phyloP scores from a whole-genome alignment of 495 filamentous ascomycete genomes.

The Aspergillus kassunensis region DNA sequence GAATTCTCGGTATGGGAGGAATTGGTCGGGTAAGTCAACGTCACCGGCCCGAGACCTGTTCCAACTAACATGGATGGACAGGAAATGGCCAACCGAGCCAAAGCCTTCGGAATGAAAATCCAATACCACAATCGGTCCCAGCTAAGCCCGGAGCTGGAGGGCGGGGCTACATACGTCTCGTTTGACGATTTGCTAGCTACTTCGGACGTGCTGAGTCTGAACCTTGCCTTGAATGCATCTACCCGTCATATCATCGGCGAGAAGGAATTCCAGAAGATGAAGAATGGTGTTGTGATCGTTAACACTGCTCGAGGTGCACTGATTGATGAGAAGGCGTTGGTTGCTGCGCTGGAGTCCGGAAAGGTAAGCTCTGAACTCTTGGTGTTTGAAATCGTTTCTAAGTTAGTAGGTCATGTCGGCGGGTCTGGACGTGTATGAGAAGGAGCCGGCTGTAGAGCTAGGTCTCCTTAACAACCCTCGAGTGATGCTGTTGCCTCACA shows the following conservation, averaged over 20 bases:
- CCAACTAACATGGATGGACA: no score
- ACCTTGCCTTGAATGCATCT: slow-evolving; percentile 61
- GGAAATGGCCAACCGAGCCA: slow-evolving; percentile 66
- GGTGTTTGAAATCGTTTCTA: slow-evolving; percentile 4
- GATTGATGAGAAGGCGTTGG: slow-evolving; percentile 74
- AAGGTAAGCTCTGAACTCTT: slow-evolving; percentile 46
- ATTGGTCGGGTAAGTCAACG: slow-evolving; percentile 54
- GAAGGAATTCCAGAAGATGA: slow-evolving; percentile 65
- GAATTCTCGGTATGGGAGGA: slow-evolving; percentile 83
- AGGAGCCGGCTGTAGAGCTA: slow-evolving; percentile 68
- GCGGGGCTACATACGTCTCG: slow-evolving; percentile 62
- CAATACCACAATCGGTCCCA: slow-evolving; percentile 67
- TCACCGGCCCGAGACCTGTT: no score
- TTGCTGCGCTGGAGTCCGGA: slow-evolving; percentile 62
- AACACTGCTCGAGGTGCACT: slow-evolving; percentile 80
- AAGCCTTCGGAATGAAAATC: slow-evolving; percentile 66
- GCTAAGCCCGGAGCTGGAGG: slow-evolving; percentile 47
- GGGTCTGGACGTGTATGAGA: slow-evolving; percentile 80
- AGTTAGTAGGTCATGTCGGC: slow-evolving; percentile 40
- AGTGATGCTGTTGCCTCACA: slow-evolving; percentile 75
- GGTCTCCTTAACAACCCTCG: slow-evolving; percentile 65
- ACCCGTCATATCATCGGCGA: slow-evolving; percentile 69
- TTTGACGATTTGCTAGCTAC: slow-evolving; percentile 64
- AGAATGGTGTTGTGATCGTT: slow-evolving; percentile 72
- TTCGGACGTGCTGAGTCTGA: slow-evolving; percentile 74